These are phyloP conservation scores for Acanthochlamys bracteata DNA, from an alignment of 106 monocot genomes.

Conservation along the genomic window DNA sequence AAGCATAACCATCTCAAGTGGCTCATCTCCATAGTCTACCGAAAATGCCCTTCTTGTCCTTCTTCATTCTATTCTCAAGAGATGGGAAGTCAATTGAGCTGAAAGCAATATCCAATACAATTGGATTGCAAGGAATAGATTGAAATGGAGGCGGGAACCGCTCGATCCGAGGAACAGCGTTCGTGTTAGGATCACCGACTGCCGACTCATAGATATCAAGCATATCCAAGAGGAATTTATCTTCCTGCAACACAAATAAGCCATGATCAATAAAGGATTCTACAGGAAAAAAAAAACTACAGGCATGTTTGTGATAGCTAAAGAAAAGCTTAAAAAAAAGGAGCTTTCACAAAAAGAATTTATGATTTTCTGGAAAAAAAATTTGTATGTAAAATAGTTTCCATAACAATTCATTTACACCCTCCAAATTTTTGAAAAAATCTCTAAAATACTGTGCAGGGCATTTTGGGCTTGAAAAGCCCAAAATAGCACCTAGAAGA, in stretches of 20 bases:
- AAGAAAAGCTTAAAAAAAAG: too few relatives aligned
- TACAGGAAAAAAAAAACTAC: too few relatives aligned
- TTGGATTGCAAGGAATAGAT: slow-evolving; percentile 85
- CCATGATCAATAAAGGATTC: not conserved
- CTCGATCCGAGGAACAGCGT: slow-evolving; percentile 40
- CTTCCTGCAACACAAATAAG: slow-evolving; percentile 31
- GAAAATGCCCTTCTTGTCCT: slow-evolving; percentile 84
- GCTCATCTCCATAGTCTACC: slow-evolving; percentile 59
- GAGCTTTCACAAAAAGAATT: too few relatives aligned
- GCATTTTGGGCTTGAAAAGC: too few relatives aligned
- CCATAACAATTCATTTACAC: too few relatives aligned
- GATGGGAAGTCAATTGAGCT: slow-evolving; percentile 90
- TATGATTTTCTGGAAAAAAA: too few relatives aligned
- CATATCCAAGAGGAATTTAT: slow-evolving; percentile 72
- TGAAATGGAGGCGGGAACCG: slow-evolving; percentile 79
- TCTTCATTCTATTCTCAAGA: slow-evolving; percentile 83
- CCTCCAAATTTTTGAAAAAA: too few relatives aligned
- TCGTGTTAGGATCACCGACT: slow-evolving; percentile 41
- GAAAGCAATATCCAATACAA: slow-evolving; percentile 86
- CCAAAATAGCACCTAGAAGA: too few relatives aligned
- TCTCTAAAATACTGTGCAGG: too few relatives aligned
- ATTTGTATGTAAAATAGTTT: too few relatives aligned
- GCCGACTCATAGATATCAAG: slow-evolving; percentile 85
- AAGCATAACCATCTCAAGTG: too few relatives aligned
- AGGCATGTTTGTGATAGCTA: too few relatives aligned